Conservation (phyloP, 1,284 basidiomycete genomes). For the Rhodotorula mucilaginosa region DNA sequence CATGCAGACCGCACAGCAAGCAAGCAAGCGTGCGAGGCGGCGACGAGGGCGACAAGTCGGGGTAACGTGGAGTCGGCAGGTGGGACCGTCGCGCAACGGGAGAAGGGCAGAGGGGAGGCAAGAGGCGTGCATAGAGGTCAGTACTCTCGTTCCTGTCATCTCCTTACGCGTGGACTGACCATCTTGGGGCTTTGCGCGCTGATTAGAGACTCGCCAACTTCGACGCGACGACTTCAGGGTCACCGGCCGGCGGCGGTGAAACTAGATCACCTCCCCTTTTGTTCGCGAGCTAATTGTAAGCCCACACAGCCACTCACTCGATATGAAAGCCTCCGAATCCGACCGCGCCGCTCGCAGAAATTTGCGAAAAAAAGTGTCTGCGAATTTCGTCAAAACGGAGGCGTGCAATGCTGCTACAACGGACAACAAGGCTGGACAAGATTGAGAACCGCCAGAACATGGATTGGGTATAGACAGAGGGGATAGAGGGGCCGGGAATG, state of each 20-base stretch:
- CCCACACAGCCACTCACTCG: no score
- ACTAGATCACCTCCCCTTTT: no score
- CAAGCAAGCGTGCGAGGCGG: not conserved
- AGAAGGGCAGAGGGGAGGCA: not conserved
- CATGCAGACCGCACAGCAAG: not conserved
- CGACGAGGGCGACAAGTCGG: not conserved
- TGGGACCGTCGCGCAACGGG: not conserved
- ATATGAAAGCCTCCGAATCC: no score
- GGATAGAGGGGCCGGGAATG: not conserved
- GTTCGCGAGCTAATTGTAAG: no score
- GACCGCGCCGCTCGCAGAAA: no score
- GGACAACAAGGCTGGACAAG: slow-evolving; percentile 3
- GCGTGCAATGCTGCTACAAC: slow-evolving; percentile 10
- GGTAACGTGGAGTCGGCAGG: slow-evolving; percentile 13
- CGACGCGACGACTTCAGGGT: no score
- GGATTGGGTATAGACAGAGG: not conserved
- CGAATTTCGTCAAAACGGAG: not conserved
- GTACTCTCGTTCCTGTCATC: not conserved
- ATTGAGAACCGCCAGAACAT: not conserved
- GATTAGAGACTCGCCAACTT: no score
- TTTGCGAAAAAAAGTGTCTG: no score
- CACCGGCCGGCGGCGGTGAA: no score
- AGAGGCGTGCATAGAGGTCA: not conserved
- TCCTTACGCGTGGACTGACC: no score
- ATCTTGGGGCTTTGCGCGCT: no score